phyloP scores from a whole-genome alignment of 345 rosid species.

The Clarkia xantiana region DNA sequence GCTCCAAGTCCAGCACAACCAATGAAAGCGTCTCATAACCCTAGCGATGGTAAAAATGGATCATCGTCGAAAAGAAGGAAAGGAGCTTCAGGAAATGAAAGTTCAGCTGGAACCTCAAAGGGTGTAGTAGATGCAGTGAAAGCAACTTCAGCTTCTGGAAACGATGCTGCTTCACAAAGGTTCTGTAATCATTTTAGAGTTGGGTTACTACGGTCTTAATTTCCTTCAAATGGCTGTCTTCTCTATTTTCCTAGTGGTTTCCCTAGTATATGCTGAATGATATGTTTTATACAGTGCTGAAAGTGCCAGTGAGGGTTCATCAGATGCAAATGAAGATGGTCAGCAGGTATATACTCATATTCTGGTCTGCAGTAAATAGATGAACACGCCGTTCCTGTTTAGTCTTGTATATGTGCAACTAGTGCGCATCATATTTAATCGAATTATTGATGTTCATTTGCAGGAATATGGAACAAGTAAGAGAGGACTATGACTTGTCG shows the following conservation, averaged over 20 bases:
- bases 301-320: constrained; percentile 83
- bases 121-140: constrained; percentile 36
- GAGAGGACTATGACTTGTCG: constrained; percentile 29
- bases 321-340: constrained; percentile 68
- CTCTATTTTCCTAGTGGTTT: background rate
- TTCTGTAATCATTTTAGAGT: constrained; percentile 6
- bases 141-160: constrained; percentile 77
- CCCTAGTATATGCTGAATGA: background rate
- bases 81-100: constrained; percentile 26
- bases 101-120: constrained; percentile 23
- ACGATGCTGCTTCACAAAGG: constrained; percentile 81
- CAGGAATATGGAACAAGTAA: constrained; percentile 45
- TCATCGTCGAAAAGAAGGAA: constrained; percentile 50
- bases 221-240: background rate
- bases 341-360: too few relatives aligned
- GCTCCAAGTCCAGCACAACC: too few relatives aligned
- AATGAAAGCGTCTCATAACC: too few relatives aligned
- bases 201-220: too few relatives aligned
- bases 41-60: constrained; percentile 44
- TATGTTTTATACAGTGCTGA: constrained; percentile 44
- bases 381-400: too few relatives aligned
- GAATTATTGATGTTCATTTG: too few relatives aligned
- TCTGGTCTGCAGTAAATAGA: too few relatives aligned
- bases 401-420: too few relatives aligned
- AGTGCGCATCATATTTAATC: too few relatives aligned